Evolutionary conservation across 345 rosid genomes (phyloP).

Genomic region (Salix viminalis): DNA sequence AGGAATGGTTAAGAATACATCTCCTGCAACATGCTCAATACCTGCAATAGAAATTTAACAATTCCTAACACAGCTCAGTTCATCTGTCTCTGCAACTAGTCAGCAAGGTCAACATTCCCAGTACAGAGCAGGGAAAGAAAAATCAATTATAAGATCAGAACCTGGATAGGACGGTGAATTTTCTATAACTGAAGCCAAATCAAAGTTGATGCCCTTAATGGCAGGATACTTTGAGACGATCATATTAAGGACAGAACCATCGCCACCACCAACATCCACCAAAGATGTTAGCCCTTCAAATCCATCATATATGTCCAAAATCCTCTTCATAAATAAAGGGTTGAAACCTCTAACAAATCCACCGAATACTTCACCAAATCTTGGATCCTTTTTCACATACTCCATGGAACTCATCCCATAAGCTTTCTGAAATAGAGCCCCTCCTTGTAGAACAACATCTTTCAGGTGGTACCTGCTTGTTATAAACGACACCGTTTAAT

Average conservation of each 20-base stretch:
- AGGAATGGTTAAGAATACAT: constrained; percentile 72
- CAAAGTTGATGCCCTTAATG: constrained; percentile 78
- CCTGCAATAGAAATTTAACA: constrained; percentile 28
- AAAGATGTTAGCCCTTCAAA: constrained; percentile 56
- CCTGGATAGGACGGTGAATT: constrained; percentile 65
- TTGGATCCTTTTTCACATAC: constrained; percentile 62
- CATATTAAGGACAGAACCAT: constrained; percentile 64
- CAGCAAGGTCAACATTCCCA: too few species aligned
- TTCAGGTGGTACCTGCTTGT: constrained; percentile 57
- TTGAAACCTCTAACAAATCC: constrained; percentile 70
- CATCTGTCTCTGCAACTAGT: too few species aligned
- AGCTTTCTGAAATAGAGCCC: constrained; percentile 70
- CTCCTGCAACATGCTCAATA: constrained; percentile 79
- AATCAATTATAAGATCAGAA: constrained; percentile 13
- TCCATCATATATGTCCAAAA: constrained; percentile 65
- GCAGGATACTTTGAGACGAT: constrained; percentile 64
- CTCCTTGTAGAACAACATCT: constrained; percentile 71
- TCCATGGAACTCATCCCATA: constrained; percentile 72
- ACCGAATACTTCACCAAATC: constrained; percentile 67
- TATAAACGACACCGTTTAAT: too few species aligned
- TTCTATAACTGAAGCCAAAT: constrained; percentile 74
- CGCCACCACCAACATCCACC: constrained; percentile 91
- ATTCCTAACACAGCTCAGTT: too few species aligned
- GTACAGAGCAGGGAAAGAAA: too few species aligned
- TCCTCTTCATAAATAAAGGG: constrained; percentile 60